phyloP scores from a whole-genome alignment of 202 grass and related monocot genomes.

The Setaria italica region DNA sequence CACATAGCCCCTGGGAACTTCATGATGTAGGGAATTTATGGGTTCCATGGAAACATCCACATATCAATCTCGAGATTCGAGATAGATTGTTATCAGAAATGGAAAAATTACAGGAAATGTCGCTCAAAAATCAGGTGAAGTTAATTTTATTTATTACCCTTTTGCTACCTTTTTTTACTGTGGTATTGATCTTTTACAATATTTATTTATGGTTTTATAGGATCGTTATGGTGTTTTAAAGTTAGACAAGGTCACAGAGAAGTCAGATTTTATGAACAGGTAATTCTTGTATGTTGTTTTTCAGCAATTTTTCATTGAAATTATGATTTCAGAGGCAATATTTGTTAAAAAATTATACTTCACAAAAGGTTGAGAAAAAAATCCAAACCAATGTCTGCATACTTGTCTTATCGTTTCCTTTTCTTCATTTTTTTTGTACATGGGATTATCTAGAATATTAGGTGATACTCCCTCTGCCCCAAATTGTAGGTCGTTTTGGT shows the following conservation, averaged over 20 bases:
- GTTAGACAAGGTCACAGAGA: constrained; percentile 71
- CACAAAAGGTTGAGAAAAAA: background rate
- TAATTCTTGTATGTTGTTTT: constrained; percentile 46
- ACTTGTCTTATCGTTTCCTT: constrained; percentile 9
- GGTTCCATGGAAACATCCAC: constrained; percentile 79
- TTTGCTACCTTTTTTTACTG: constrained; percentile 9
- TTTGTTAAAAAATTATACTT: background rate
- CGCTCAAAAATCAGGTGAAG: constrained; percentile 68
- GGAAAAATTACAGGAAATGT: constrained; percentile 63
- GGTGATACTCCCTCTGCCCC: background rate
- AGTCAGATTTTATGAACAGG: constrained; percentile 93
- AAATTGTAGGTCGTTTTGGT: no score
- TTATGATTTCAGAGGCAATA: constrained; percentile 18
- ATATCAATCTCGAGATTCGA: constrained; percentile 59
- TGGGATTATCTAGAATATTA: constrained; percentile 23
- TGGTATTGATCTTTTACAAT: constrained; percentile 32
- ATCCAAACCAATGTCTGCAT: background rate
- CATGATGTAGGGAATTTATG: constrained; percentile 73
- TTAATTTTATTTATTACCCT: constrained; percentile 7
- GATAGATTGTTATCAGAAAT: constrained; percentile 67
- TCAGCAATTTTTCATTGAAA: background rate
- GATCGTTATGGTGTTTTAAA: constrained; percentile 76
- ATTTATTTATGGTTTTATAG: constrained; percentile 56
- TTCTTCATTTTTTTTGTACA: background rate
- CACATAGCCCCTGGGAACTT: constrained; percentile 97